phyloP scores from a whole-genome alignment of 2,329 filamentous ascomycete genomes.

The Beauveria medogensis region DNA sequence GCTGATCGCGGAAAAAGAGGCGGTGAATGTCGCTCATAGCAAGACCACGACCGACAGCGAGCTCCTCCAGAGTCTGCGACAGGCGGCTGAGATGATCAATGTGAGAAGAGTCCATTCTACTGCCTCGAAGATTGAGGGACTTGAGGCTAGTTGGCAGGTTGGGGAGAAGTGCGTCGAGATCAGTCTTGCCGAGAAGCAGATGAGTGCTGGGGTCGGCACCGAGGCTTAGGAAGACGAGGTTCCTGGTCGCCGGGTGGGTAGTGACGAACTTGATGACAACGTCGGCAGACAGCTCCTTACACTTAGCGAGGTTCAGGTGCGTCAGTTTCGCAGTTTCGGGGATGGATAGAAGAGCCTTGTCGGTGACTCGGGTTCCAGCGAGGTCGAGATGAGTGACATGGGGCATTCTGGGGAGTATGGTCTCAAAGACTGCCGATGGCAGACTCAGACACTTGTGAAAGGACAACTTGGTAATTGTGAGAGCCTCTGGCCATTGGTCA shows the following conservation, averaged over 20 bases:
- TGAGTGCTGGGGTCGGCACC: constrained; percentile 64
- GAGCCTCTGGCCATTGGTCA: constrained; percentile 41
- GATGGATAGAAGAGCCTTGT: constrained; percentile 61
- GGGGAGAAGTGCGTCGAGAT: constrained; percentile 58
- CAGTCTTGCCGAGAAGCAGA: constrained; percentile 58
- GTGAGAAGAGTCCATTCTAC: constrained; percentile 58
- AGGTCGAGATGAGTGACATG: constrained; percentile 70
- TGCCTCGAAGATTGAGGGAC: constrained; percentile 69
- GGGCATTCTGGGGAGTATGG: constrained; percentile 60
- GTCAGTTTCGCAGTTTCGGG: constrained; percentile 64
- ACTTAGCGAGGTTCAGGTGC: constrained; percentile 72
- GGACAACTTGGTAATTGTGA: constrained; percentile 60
- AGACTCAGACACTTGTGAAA: constrained; percentile 73
- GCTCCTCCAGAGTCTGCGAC: constrained; percentile 64
- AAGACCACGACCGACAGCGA: constrained; percentile 63
- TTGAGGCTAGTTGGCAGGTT: constrained; percentile 58
- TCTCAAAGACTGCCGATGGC: constrained; percentile 57
- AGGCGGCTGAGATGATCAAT: constrained; percentile 55
- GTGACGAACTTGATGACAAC: constrained; percentile 63
- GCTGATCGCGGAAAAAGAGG: constrained; percentile 48
- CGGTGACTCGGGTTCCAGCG: constrained; percentile 68
- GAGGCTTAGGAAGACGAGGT: constrained; percentile 65
- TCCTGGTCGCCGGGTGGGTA: constrained; percentile 59
- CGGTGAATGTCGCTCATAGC: constrained; percentile 56
- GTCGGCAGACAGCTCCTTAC: constrained; percentile 58